Conservation (phyloP, 2,329 filamentous ascomycete species). For the Erysiphe pisi region DNA sequence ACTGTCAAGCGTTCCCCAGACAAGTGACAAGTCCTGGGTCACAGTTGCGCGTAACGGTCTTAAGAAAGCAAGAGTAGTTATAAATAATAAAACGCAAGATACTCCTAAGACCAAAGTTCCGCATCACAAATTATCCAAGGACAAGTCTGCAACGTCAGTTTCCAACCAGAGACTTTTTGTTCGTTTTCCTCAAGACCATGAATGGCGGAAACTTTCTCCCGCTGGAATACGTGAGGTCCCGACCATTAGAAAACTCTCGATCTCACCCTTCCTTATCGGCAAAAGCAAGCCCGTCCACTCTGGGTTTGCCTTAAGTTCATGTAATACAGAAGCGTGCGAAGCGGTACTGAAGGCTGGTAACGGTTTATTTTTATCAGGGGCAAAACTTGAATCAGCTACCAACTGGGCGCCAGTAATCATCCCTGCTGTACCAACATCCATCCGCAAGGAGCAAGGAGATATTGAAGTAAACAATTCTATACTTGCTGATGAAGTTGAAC, state of each 20-base stretch:
- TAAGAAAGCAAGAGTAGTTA: background rate
- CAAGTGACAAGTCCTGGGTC: background rate
- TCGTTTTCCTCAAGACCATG: background rate
- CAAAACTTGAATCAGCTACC: background rate
- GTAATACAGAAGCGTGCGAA: background rate
- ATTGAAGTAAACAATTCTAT: background rate
- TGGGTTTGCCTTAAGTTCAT: background rate
- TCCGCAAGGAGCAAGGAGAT: background rate
- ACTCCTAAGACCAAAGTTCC: background rate
- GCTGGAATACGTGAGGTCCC: slow-evolving; percentile 2
- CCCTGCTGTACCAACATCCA: background rate
- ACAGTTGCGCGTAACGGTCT: background rate
- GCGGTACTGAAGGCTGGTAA: background rate
- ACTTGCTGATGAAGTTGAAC: background rate
- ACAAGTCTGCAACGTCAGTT: background rate
- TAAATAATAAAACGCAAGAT: background rate
- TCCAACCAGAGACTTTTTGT: background rate
- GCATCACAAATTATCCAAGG: background rate
- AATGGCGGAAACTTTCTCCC: background rate
- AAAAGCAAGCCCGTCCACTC: background rate
- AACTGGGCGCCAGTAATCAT: background rate
- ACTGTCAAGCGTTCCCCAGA: background rate
- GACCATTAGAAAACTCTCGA: background rate
- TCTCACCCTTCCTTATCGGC: background rate
- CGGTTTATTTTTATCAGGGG: slow-evolving; percentile 3